Conservation (phyloP, 768 basidiomycete genomes). For the Boletus patriciae region DNA sequence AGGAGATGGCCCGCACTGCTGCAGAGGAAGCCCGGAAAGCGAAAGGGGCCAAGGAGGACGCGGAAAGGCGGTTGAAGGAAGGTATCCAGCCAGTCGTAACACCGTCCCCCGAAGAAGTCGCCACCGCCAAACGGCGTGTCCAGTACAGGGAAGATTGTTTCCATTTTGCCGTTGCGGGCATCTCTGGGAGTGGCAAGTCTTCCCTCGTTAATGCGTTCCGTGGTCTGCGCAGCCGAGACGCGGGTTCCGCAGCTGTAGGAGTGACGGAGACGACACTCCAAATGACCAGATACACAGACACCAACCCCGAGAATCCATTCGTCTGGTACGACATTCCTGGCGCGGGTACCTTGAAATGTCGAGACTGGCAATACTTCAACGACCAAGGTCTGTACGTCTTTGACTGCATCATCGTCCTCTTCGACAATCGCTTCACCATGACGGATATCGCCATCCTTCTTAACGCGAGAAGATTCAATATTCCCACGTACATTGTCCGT, state of each 20-base stretch:
- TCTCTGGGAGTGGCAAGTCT: constrained; percentile 37
- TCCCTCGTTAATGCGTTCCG: constrained; percentile 38
- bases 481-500: constrained; percentile 37
- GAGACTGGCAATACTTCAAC: constrained; percentile 40
- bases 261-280: constrained; percentile 32
- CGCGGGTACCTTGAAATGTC: constrained; percentile 34
- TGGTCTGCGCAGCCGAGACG: constrained; percentile 23
- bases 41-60: constrained; percentile 11
- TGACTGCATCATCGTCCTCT: constrained; percentile 35
- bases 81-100: constrained; percentile 28
- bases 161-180: constrained; percentile 37
- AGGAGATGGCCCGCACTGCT: constrained; percentile 10
- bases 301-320: constrained; percentile 18
- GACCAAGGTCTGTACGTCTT: constrained; percentile 38
- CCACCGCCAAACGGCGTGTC: constrained; percentile 12
- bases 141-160: constrained; percentile 27
- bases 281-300: constrained; percentile 28
- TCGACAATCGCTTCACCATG: constrained; percentile 35
- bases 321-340: constrained; percentile 41
- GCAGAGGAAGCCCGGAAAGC: constrained; percentile 15
- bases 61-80: constrained; percentile 20
- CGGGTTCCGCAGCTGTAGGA: constrained; percentile 29
- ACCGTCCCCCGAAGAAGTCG: constrained; percentile 23
- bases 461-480: constrained; percentile 31
- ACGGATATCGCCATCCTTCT: constrained; percentile 36